Evolutionary conservation across 2,329 filamentous ascomycete species (phyloP), one percentile per base, ranked within the genome.

Genomic region (Cryphonectria naterciae): DNA sequence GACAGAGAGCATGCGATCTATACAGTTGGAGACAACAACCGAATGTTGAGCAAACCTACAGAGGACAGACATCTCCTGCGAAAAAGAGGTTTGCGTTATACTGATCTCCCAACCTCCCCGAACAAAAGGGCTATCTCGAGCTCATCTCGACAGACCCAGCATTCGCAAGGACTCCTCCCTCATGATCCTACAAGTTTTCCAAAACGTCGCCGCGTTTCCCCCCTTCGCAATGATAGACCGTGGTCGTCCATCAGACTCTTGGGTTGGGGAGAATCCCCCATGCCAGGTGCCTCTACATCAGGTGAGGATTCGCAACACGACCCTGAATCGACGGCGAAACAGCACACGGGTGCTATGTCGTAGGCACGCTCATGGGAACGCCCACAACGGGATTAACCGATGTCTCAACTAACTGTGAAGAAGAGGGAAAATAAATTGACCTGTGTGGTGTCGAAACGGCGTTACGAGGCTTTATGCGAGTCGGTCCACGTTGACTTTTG

Each of bases 301-400:
- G 15, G 32, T 54, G 19, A 22, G 15, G 32, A 43, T 17, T 4
- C 25, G 37, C 52, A 46, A 64, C 69, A 41, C 49, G 56, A 19
- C 15, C 68, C 46, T 63, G 43, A 58, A 65, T 58, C 65, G 58
- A 67, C 43, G 63, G 52, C 43, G 65, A 63, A 43, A 39, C 8
- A 65, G 39, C 39, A 61, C 25, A 64, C 64, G 65, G 32, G 46
- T 46, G 46, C 3, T 32, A 32, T 32, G 11, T 43, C 60, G 58
- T 65, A 58, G 46, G 65, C 69, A 52, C 58, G 56, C 58, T 68
- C 46, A 46, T 52, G 69, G 13, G 11, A n/a, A 56, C 39, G 25
- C 4, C 10, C 6, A 46, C 43, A 0, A 6, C 43, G 19, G 43
- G 32, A 32, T 22, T 2, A n/a, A n/a, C 17, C 43, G 43, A 19